Evolutionary conservation across 202 grass and related monocot genomes (phyloP), one percentile per base, ranked within the genome.

Genomic region (Alloteropsis angusta): DNA sequence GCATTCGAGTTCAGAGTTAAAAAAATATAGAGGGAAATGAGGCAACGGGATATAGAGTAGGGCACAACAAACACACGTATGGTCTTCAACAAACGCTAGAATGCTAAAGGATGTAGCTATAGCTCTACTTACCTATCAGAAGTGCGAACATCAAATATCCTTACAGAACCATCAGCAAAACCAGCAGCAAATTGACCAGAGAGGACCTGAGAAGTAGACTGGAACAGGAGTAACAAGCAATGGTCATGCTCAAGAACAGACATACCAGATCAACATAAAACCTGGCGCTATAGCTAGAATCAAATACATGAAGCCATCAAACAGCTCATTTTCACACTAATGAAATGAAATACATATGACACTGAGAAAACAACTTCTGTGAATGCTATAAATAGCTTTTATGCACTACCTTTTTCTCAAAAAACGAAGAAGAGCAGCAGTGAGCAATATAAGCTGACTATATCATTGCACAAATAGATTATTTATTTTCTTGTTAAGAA

Each of bases 111-210:
- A 86, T 52, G 65, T 52, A 88, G 47, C 49, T 19, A 30, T 22
- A 60, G 18, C 3, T 66, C 55, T 76, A 61, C 76, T 86, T 86
- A 93, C 94, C 72, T 84, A 26, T 94, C 91, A 46, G 83, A 80
- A 71, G 80, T 80, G 65, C 91, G 89, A 45, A 92, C 80, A 76
- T 97, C 94, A 90, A 90, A 97, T 97, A 97, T 92, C 80, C 89
- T 88, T 30, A 97, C 53, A 60, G 89, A 90, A 48, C 83, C 91
- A 52, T 97, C 91, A 39, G 88, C 11, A 78, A 97, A 94, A 85
- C 94, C 94, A 69, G 91, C 83, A 69, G 91, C 89, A 74, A 94
- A 90, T 48, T 87, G 89, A 63, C 87, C 87, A 21, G 77, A 49
- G 72, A 60, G 48, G 45, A 92, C 85, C 57, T 88, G 89, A 82